phyloP scores from a whole-genome alignment of 192 early-diverging fungal genomes.

The Umbelopsis sp. region DNA sequence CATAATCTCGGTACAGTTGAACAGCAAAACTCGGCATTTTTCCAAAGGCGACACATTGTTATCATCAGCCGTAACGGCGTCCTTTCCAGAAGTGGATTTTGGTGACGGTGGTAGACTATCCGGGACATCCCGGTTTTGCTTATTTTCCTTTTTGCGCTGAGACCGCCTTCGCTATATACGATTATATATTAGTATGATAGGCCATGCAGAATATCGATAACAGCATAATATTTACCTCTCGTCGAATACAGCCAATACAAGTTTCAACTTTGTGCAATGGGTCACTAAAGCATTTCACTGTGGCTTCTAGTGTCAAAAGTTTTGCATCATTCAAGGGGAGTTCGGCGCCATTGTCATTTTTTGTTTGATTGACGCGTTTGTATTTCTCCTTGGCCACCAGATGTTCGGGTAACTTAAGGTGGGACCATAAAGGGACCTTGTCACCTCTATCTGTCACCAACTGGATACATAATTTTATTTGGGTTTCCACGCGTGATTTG shows the following conservation, averaged over 20 bases:
- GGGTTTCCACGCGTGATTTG: conserved; percentile 93
- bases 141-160: conserved; percentile 61
- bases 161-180: conserved; percentile 59
- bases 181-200: too few relatives aligned
- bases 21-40: conserved; percentile 78
- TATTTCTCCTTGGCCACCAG: conserved; percentile 82
- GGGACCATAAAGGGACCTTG: conserved; percentile 77
- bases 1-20: conserved; percentile 84
- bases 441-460: conserved; percentile 71
- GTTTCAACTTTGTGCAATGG: conserved; percentile 72
- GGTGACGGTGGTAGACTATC: conserved; percentile 9
- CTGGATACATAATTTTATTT: conserved; percentile 90
- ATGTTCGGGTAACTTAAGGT: conserved; percentile 81
- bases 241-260: conserved; percentile 81
- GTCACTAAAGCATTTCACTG: conserved; percentile 86
- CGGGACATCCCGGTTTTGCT: conserved; percentile 34
- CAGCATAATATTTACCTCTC: conserved; percentile 56
- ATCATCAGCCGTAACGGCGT: conserved; percentile 49
- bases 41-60: conserved; percentile 63
- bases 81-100: conserved; percentile 20
- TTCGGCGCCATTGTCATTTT: conserved; percentile 32
- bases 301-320: conserved; percentile 76
- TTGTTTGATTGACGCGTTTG: conserved; percentile 34
- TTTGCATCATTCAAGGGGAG: conserved; percentile 47
- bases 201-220: too few relatives aligned